Percentiles rank a stretch among this genome's conserved stretches.
These are phyloP conservation scores for Clonostachys rhizophaga DNA, from an alignment of 2,329 filamentous ascomycete species.

Conservation along the genomic window DNA sequence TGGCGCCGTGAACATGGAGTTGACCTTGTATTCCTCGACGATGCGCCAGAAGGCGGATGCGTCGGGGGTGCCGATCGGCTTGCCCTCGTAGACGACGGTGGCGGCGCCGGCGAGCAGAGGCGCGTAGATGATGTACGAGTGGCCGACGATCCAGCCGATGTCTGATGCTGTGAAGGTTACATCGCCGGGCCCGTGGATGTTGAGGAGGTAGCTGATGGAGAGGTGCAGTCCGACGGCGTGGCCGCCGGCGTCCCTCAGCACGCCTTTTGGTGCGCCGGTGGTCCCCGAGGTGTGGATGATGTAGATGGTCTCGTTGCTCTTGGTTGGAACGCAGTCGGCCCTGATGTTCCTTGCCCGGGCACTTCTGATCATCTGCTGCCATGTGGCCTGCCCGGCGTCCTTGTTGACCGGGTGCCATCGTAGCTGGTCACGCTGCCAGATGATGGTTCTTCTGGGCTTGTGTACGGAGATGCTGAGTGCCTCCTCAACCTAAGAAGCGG, in stretches of 20 bases:
- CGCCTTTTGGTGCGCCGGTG: constrained; percentile 78
- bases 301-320: constrained; percentile 76
- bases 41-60: constrained; percentile 87
- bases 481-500: constrained; percentile 36
- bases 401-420: constrained; percentile 69
- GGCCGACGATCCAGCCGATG: constrained; percentile 72
- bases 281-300: constrained; percentile 88
- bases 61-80: constrained; percentile 84
- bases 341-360: constrained; percentile 62
- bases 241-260: constrained; percentile 76
- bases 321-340: constrained; percentile 73
- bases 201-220: constrained; percentile 78
- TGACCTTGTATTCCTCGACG: constrained; percentile 79
- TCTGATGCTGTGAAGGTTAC: constrained; percentile 73
- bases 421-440: constrained; percentile 80
- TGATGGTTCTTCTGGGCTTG: constrained; percentile 68
- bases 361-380: constrained; percentile 72
- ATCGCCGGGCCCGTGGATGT: constrained; percentile 77
- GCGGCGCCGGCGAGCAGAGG: constrained; percentile 81
- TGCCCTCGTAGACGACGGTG: constrained; percentile 90
- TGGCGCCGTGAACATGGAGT: constrained; percentile 79
- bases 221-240: constrained; percentile 83
- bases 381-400: constrained; percentile 67
- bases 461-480: constrained; percentile 63
- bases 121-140: constrained; percentile 85